These are phyloP conservation scores for Ensete glaucum DNA, from an alignment of 176 grass and related monocot genomes.

Conservation along the genomic window DNA sequence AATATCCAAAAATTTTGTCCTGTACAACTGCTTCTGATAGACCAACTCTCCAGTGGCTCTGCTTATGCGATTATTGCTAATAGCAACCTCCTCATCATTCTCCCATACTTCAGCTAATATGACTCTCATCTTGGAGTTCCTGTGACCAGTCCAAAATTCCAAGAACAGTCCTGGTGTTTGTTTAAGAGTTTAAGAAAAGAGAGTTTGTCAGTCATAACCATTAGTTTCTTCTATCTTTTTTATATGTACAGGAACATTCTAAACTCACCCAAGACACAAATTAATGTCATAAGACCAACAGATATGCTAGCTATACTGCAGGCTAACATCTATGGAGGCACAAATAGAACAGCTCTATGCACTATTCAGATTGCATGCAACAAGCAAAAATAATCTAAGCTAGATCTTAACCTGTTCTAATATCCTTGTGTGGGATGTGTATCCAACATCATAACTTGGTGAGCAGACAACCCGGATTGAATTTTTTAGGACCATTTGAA, in stretches of 20 bases:
- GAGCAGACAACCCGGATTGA: slow-evolving; percentile 92
- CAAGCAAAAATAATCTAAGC: background rate
- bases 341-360: too few relatives aligned
- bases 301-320: background rate
- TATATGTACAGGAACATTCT: background rate
- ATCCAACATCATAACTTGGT: slow-evolving; percentile 78
- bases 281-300: too few relatives aligned
- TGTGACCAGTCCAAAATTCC: slow-evolving; percentile 76
- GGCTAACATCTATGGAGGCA: background rate
- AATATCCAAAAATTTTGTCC: slow-evolving; percentile 95
- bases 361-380: too few relatives aligned
- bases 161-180: slow-evolving; percentile 35
- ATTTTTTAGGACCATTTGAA: slow-evolving; percentile 62
- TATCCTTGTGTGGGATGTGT: slow-evolving; percentile 76
- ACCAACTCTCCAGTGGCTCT: slow-evolving; percentile 78
- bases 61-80: slow-evolving; percentile 88
- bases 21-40: slow-evolving; percentile 92
- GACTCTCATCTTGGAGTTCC: slow-evolving; percentile 92
- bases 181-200: background rate
- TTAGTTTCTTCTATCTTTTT: background rate
- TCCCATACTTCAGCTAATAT: slow-evolving; percentile 77
- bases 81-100: slow-evolving; percentile 86
- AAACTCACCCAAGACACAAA: background rate
- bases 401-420: slow-evolving; percentile 62
- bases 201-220: background rate